Evolutionary conservation across 257 asterid species (phyloP), one percentile per base, ranked within the genome.

Genomic region (Primulina huaijiensis): DNA sequence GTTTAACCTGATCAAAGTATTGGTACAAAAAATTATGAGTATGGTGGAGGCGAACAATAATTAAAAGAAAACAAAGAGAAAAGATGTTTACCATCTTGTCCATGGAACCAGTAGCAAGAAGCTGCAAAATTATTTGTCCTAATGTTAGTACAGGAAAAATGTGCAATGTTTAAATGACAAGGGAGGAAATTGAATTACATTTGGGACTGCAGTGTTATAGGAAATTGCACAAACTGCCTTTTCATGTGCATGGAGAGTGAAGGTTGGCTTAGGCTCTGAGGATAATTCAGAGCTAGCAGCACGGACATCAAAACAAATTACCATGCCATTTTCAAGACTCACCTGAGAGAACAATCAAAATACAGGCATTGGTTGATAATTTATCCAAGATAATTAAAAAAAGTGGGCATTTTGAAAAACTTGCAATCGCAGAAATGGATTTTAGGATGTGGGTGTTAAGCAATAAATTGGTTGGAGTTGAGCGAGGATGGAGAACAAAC

Each of bases 161-260:
- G 64, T 43, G 25, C 21, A 67, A 60, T 8, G 52, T 63, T 60
- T 33, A 4, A 35, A 70, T 37, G 29, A 46, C n/a, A 68, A 6
- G 58, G 8, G 40, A 70, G 62, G 61, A 17, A 52, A n/a, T 11
- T n/a, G 56, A 21, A 53, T 1, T 74, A 5, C 99, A 85, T 93
- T 93, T 70, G 92, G 96, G 55, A 81, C 83, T 57, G 67, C 62
- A 37, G 67, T 80, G 77, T 84, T 86, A 76, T 86, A 93, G 34
- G 96, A 84, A 70, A 93, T 66, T 3, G 90, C 29, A 74, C 84
- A 85, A 76, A 85, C 99, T 37, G 96, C 96, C 78, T 90, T 89
- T 76, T 86, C 97, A 79, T 91, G 99, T 17, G 99, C 96, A 72
- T 93, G 96, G 76, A 93, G 78, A 64, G 96, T 86, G 79, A 93